Conservation (phyloP, 106 monocot species). For the Gastrodia elata region DNA sequence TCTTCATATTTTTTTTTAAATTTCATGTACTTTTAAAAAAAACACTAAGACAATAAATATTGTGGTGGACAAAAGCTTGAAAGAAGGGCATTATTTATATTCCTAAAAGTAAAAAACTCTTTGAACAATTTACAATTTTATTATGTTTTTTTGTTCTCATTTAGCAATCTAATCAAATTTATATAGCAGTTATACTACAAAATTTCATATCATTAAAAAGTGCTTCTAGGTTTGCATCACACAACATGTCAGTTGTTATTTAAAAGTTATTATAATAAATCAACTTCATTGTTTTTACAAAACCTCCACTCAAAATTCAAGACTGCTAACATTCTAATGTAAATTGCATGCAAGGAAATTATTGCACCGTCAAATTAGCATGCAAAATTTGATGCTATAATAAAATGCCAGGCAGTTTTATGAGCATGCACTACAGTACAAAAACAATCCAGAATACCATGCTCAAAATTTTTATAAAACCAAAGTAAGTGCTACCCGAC, state of each 20-base stretch:
- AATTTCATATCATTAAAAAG: background rate
- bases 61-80: no score
- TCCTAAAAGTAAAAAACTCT: background rate
- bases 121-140: background rate
- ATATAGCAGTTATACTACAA: background rate
- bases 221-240: background rate
- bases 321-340: background rate
- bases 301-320: background rate
- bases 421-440: background rate
- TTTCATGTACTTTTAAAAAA: no score
- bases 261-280: background rate
- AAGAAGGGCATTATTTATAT: background rate
- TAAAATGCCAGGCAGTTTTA: background rate
- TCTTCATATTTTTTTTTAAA: no score
- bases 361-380: background rate
- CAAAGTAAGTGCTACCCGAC: no score
- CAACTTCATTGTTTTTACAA: background rate
- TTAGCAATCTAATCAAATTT: background rate
- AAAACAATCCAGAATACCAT: no score
- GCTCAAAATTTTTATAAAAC: no score
- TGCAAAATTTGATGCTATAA: background rate
- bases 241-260: background rate
- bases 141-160: background rate
- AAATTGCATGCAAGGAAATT: background rate
- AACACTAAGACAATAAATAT: no score